Percentiles rank a stretch among this genome's conserved stretches.
Evolutionary conservation across 441 rosid genomes (phyloP).

Genomic region (California macrophylla): DNA sequence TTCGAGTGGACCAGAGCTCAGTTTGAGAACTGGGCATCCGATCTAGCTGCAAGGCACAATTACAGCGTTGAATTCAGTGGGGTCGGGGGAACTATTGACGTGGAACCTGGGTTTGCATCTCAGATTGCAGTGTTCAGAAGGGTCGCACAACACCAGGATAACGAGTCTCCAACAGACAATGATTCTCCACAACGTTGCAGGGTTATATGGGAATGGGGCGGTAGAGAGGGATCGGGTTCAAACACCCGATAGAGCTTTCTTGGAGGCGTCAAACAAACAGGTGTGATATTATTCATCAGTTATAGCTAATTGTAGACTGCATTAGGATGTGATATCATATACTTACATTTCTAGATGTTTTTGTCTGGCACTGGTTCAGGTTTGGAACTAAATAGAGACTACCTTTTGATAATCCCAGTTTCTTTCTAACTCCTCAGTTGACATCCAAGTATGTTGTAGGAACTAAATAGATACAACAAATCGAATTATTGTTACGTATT

Average conservation of each 20-base stretch:
- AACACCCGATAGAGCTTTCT: not conserved
- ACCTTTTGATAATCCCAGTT: not conserved
- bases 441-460: no score
- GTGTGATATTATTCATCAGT: not conserved
- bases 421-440: no score
- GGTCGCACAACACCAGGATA: slow-evolving; percentile 15
- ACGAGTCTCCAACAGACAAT: slow-evolving; percentile 13
- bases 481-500: no score
- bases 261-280: not conserved
- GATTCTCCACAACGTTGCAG: slow-evolving; percentile 27
- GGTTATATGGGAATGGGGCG: slow-evolving; percentile 67
- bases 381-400: not conserved
- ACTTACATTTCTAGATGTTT: not conserved
- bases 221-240: slow-evolving; percentile 5
- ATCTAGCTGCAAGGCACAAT: slow-evolving; percentile 44
- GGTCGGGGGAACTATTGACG: slow-evolving; percentile 67
- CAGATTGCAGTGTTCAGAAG: slow-evolving; percentile 74
- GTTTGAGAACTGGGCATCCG: slow-evolving; percentile 64
- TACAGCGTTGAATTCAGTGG: slow-evolving; percentile 77
- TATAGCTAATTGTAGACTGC: not conserved
- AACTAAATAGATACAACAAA: no score
- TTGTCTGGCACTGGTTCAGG: not conserved
- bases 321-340: not conserved
- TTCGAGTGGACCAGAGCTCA: slow-evolving; percentile 96
- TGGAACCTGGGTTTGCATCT: slow-evolving; percentile 82